Base-by-base conservation (phyloP, 129 eudicot species). In the Flaveria ramosissima region DNA sequence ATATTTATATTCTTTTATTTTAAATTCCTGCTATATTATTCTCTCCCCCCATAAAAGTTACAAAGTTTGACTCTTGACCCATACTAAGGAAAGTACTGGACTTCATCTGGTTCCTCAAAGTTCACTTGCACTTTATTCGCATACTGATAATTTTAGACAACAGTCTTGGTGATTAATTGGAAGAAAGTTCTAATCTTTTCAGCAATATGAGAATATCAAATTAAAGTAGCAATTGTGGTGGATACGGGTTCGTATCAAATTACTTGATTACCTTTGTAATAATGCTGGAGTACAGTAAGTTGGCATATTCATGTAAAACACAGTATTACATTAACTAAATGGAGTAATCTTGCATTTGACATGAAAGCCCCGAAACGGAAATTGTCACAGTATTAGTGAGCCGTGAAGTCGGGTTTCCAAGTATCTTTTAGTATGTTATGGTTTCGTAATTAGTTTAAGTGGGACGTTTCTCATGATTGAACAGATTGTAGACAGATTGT, bases 1-100 rank as follows among this genome's bases (percentile, higher is more conserved):
- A 47, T 50, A 13, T 61, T 39, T 10, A 52, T 23, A 23, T 23
- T 0, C 1, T 23, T 23, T 23, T 23, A 23, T 23, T 23, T 32
- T 36, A 36, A 2, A 67, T 41, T 77, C 47, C 41, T 52, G 26
- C 10, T 51, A 12, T 15, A 21, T 52, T 53, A 51, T 36, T 32
- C n/a, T 76, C 30, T 45, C 8, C 52, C 67, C 67, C n/a, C 36
- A 1, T 50, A 17, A 17, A 30, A 48, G 72, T 65, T 36, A 19
- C 51, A 63, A 27, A 48, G 64, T 62, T 5, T 47, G 79, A 48
- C 50, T 62, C 80, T 60, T 68, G 55, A 43, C 30, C 57, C 32
- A 1, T 46, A 23, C 19, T 68, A 45, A 68, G 55, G 30, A 23
- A 45, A 42, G n/a, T 68, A 45, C n/a, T 62, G 64, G 71, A 60